These are phyloP conservation scores for Trichoderma parareesei DNA, from an alignment of 495 filamentous ascomycete genomes.

Conservation along the genomic window DNA sequence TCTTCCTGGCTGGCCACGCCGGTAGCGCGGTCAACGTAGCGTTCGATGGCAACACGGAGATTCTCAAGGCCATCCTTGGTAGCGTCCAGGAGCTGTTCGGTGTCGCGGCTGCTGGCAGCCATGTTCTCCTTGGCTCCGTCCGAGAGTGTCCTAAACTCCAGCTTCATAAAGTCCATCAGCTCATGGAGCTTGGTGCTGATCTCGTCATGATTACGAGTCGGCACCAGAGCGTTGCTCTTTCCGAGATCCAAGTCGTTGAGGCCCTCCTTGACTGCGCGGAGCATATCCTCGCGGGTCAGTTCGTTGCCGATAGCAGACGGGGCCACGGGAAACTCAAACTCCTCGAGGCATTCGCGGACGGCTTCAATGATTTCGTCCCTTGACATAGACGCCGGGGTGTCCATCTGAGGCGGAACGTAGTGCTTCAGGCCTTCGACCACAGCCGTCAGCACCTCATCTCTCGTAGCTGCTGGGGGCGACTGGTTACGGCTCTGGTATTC, in stretches of 20 bases:
- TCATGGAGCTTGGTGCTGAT: constrained; percentile 67
- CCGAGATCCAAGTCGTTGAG: constrained; percentile 38
- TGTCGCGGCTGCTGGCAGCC: constrained; percentile 64
- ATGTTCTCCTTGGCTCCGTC: constrained; percentile 68
- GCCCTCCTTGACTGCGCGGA: constrained; percentile 47
- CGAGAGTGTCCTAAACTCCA: constrained; percentile 49
- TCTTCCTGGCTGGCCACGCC: constrained; percentile 66
- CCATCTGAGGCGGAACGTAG: constrained; percentile 61
- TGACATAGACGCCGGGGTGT: constrained; percentile 57
- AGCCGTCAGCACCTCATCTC: constrained; percentile 72
- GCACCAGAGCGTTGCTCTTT: constrained; percentile 29
- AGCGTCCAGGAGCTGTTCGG: constrained; percentile 74
- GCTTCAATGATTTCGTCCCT: constrained; percentile 69
- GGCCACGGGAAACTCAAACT: constrained; percentile 56
- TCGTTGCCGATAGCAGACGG: constrained; percentile 35
- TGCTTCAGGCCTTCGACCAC: constrained; percentile 76
- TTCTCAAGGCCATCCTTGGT: constrained; percentile 78
- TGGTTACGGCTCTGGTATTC: constrained; percentile 55
- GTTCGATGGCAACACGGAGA: constrained; percentile 71
- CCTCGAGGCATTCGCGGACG: constrained; percentile 68
- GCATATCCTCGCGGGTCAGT: constrained; percentile 43
- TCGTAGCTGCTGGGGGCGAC: constrained; percentile 43
- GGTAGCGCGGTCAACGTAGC: constrained; percentile 61
- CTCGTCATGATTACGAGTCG: constrained; percentile 41
- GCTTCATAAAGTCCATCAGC: constrained; percentile 63